Evolutionary conservation across 345 rosid genomes (phyloP).

Genomic region (Laguncularia racemosa): DNA sequence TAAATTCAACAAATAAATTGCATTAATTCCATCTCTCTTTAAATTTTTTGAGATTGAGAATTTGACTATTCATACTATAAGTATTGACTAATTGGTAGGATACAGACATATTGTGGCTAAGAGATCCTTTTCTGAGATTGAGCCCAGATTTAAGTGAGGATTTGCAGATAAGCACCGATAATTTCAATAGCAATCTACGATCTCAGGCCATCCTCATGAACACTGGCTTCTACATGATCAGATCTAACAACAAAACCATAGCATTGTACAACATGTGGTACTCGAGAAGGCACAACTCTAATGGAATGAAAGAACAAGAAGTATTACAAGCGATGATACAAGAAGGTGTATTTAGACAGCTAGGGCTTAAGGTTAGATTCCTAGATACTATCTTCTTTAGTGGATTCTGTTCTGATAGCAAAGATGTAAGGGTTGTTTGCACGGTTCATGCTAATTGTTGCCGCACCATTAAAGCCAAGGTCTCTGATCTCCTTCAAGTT

Average conservation of each 20-base stretch:
- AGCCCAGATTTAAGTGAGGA: constrained; percentile 33
- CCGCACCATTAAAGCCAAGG: constrained; percentile 30
- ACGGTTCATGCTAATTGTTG: constrained; percentile 48
- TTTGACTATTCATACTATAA: too few relatives aligned
- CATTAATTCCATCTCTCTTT: too few relatives aligned
- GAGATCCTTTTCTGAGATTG: constrained; percentile 44
- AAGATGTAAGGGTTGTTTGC: constrained; percentile 15
- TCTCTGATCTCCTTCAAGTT: constrained; percentile 20
- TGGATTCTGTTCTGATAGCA: constrained; percentile 31
- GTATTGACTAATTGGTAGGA: constrained; percentile 32
- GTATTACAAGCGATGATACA: constrained; percentile 18
- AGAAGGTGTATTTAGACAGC: constrained; percentile 12
- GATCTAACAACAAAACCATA: constrained; percentile 31
- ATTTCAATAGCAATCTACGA: constrained; percentile 17
- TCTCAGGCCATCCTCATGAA: constrained; percentile 27
- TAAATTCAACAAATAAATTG: too few relatives aligned
- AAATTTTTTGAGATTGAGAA: too few relatives aligned
- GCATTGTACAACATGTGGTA: constrained; percentile 31
- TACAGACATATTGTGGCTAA: constrained; percentile 68
- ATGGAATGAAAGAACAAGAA: constrained; percentile 28
- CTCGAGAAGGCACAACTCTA: constrained; percentile 16
- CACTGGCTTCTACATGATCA: constrained; percentile 32
- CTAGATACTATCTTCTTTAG: constrained; percentile 32
- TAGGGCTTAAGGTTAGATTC: constrained; percentile 21
- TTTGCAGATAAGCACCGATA: constrained; percentile 65